Conservation (phyloP, 192 early-diverging fungal species). For the Kappamyces sp. region DNA sequence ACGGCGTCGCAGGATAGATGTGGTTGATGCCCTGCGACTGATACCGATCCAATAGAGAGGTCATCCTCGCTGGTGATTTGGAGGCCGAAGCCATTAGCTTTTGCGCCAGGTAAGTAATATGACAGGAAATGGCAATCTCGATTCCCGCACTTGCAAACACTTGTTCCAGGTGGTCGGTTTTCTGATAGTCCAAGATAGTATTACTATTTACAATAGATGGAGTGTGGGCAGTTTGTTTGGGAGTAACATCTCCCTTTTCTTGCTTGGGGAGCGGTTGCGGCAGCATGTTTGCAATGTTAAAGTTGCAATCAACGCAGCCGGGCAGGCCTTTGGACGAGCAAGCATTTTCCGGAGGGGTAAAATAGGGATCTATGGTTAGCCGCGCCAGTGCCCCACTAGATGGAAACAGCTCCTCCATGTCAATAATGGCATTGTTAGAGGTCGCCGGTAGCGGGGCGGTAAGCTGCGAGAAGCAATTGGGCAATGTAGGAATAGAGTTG, state of each 20-base stretch:
- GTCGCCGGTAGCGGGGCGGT: background rate
- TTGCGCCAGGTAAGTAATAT: slow-evolving; percentile 1
- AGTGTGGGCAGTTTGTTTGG: background rate
- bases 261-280: background rate
- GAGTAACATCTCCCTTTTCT: background rate
- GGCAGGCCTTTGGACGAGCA: slow-evolving; percentile 5
- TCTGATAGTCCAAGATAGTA: background rate
- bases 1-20: background rate
- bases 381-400: background rate
- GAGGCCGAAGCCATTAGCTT: background rate
- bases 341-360: background rate
- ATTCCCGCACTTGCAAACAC: background rate
- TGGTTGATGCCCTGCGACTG: background rate
- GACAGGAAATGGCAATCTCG: slow-evolving; percentile 8
- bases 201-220: background rate
- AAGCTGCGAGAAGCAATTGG: background rate
- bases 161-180: slow-evolving; percentile 5
- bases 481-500: background rate
- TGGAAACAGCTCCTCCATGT: slow-evolving; percentile 7
- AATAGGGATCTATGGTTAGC: background rate
- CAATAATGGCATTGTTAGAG: background rate
- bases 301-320: slow-evolving; percentile 1
- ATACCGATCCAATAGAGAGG: background rate
- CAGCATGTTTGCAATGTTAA: slow-evolving; percentile 1
- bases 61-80: background rate